Conservation (phyloP, 208 protist species). For the Acanthamoeba lenticulata region DNA sequence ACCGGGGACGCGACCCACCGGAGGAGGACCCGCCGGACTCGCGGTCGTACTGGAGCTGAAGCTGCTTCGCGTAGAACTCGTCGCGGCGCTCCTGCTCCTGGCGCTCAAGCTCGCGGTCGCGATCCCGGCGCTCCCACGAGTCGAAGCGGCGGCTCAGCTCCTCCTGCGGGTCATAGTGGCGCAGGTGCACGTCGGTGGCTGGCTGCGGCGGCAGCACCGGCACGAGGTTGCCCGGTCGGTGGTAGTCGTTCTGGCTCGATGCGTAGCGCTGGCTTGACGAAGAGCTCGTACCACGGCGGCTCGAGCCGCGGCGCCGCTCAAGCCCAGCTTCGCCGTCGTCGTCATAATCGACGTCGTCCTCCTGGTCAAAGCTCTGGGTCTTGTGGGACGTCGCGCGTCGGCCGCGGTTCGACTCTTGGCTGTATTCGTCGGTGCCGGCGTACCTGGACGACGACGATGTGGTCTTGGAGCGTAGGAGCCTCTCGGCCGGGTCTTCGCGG, state of each 20-base stretch:
- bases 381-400: too few species aligned
- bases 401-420: background rate
- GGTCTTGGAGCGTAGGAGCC: background rate
- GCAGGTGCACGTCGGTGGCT: background rate
- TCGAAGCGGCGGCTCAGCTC: background rate
- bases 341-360: background rate
- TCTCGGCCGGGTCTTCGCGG: background rate
- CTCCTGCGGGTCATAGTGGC: background rate
- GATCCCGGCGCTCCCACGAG: background rate
- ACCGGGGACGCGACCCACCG: too few species aligned
- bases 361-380: background rate
- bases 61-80: background rate
- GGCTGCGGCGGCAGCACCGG: background rate
- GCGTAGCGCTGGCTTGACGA: too few species aligned
- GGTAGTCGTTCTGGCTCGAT: too few species aligned
- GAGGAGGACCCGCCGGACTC: too few species aligned
- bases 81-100: background rate
- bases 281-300: too few species aligned
- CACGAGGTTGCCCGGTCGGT: constrained; percentile 3
- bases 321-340: background rate
- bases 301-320: background rate
- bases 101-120: background rate
- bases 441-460: background rate
- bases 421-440: background rate
- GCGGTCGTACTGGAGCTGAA: constrained; percentile 19